These are phyloP conservation scores for Aspergillus puulaauensis DNA, from an alignment of 2,329 filamentous ascomycete genomes.

Conservation along the genomic window DNA sequence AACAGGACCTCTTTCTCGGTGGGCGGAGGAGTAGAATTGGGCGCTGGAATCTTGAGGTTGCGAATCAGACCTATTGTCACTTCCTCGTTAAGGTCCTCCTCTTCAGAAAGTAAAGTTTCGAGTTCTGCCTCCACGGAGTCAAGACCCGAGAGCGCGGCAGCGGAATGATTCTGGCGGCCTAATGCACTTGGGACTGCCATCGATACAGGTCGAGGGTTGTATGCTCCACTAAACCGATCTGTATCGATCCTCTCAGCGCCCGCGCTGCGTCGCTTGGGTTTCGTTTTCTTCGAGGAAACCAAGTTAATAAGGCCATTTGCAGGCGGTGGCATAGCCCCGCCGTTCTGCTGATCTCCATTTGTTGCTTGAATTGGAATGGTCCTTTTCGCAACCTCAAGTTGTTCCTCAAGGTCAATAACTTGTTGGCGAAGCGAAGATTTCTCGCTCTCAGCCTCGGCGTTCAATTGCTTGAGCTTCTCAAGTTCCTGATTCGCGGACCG, in stretches of 20 bases:
- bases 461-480: conserved; percentile 73
- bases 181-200: conserved; percentile 71
- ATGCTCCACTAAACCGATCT: conserved; percentile 87
- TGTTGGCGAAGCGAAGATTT: conserved; percentile 84
- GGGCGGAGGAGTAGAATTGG: conserved; percentile 80
- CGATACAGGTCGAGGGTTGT: conserved; percentile 92
- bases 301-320: conserved; percentile 88
- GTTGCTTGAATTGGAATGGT: conserved; percentile 67
- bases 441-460: conserved; percentile 76
- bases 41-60: conserved; percentile 93
- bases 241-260: conserved; percentile 80
- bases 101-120: conserved; percentile 88
- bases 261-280: conserved; percentile 75
- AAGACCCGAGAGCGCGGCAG: conserved; percentile 73
- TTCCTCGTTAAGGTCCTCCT: conserved; percentile 94
- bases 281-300: conserved; percentile 94
- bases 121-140: conserved; percentile 96
- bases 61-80: conserved; percentile 94
- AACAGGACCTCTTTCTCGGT: conserved; percentile 99
- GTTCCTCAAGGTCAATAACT: conserved; percentile 84
- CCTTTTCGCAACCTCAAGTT: conserved; percentile 83
- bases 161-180: conserved; percentile 70
- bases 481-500: conserved; percentile 77
- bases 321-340: conserved; percentile 55
- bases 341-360: conserved; percentile 64